phyloP scores from a whole-genome alignment of 2,329 filamentous ascomycete species.

The Alternaria atra region DNA sequence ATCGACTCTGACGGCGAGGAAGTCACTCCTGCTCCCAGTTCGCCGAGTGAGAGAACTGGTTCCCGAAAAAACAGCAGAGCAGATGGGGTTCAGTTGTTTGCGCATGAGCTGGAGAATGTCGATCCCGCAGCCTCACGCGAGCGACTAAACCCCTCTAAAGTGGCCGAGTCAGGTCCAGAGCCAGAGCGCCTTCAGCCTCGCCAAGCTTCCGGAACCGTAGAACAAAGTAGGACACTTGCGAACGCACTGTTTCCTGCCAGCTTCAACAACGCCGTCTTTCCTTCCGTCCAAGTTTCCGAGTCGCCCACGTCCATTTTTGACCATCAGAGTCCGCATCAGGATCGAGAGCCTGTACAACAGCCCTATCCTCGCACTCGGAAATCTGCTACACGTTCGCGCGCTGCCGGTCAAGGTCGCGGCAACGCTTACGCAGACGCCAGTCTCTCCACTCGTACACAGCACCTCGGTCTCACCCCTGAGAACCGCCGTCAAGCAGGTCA shows the following conservation, averaged over 20 bases:
- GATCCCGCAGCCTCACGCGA: conserved; percentile 22
- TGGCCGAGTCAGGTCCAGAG: conserved; percentile 10
- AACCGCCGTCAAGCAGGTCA: background rate
- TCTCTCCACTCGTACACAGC: conserved; percentile 1
- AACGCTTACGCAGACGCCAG: conserved; percentile 11
- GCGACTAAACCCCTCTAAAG: conserved; percentile 30
- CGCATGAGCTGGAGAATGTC: conserved; percentile 18
- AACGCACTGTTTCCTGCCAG: conserved; percentile 14
- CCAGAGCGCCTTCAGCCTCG: conserved; percentile 24
- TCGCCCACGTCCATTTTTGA: background rate
- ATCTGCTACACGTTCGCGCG: conserved; percentile 1
- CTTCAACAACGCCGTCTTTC: background rate
- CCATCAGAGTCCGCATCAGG: background rate
- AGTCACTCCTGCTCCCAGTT: background rate
- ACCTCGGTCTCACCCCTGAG: background rate
- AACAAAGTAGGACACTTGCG: conserved; percentile 20
- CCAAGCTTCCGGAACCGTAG: conserved; percentile 26
- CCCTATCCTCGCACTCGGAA: background rate
- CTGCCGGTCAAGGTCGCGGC: conserved; percentile 1
- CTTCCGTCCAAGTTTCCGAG: background rate
- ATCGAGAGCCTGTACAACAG: background rate
- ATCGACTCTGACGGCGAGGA: conserved; percentile 21
- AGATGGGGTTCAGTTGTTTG: background rate
- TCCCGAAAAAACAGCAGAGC: background rate
- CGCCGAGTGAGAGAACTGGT: background rate